Conservation (phyloP, 2,329 filamentous ascomycete species). For the Exophiala phaeomuriformis region DNA sequence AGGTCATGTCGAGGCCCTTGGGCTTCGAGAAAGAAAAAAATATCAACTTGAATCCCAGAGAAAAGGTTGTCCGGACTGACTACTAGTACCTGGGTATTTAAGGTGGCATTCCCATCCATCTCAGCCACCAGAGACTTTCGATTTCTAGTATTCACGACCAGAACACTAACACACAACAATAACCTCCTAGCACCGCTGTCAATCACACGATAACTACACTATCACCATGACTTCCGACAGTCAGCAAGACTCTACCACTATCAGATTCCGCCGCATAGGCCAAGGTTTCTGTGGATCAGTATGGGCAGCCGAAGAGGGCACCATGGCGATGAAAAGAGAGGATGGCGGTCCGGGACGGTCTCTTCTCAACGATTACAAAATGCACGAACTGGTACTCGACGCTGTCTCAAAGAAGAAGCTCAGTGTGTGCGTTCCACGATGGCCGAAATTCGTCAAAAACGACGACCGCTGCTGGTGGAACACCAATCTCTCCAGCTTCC, state of each 20-base stretch:
- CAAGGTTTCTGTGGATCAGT: slow-evolving; percentile 32
- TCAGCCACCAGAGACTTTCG: no score
- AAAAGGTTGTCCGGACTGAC: no score
- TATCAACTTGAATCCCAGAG: no score
- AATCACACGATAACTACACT: no score
- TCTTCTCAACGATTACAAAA: slow-evolving; percentile 30
- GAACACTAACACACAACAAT: no score
- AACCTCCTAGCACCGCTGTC: no score
- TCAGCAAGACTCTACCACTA: slow-evolving; percentile 2
- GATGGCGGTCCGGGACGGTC: slow-evolving; percentile 30
- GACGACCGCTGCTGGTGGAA: slow-evolving; percentile 9
- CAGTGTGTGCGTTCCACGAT: slow-evolving; percentile 11
- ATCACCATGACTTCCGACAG: not conserved
- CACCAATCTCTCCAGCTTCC: slow-evolving; percentile 7
- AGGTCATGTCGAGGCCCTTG: no score
- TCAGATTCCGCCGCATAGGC: slow-evolving; percentile 29
- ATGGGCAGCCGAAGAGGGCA: slow-evolving; percentile 26
- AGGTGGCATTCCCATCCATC: no score
- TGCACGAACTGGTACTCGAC: slow-evolving; percentile 28
- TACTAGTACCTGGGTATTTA: no score
- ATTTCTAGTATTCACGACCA: no score
- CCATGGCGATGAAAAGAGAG: slow-evolving; percentile 31
- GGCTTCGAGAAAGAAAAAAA: no score
- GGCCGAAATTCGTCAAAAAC: slow-evolving; percentile 9
- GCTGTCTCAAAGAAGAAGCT: slow-evolving; percentile 3